Evolutionary conservation across 2,329 filamentous ascomycete species (phyloP).

Genomic region (Colletotrichum euphorbiae): DNA sequence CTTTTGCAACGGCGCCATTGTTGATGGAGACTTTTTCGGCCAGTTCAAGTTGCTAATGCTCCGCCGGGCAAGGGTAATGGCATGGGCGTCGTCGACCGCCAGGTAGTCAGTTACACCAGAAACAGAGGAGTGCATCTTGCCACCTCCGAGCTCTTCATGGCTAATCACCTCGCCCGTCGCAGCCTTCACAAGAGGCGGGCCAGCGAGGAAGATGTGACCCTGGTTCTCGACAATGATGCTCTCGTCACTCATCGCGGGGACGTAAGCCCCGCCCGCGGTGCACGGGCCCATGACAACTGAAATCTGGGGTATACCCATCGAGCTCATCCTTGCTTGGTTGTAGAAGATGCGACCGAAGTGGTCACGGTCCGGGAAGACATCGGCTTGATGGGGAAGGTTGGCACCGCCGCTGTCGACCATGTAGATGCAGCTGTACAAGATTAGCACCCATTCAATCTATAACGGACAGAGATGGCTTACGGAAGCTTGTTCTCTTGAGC

Average conservation of each 20-base stretch:
- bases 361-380: constrained; percentile 94
- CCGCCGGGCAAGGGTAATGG: constrained; percentile 84
- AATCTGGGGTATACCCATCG: constrained; percentile 89
- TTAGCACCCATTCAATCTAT: constrained; percentile 7
- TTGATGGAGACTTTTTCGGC: constrained; percentile 63
- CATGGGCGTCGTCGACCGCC: constrained; percentile 93
- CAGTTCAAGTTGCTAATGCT: constrained; percentile 93
- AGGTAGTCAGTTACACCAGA: constrained; percentile 96
- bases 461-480: constrained; percentile 55
- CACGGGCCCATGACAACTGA: constrained; percentile 97
- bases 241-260: constrained; percentile 97
- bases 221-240: constrained; percentile 95
- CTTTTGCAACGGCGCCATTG: constrained; percentile 51
- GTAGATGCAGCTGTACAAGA: constrained; percentile 78
- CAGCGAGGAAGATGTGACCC: constrained; percentile 97
- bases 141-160: constrained; percentile 91
- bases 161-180: constrained; percentile 93
- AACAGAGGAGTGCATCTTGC: constrained; percentile 87
- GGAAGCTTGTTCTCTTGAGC: constrained; percentile 85
- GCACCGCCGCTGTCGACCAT: constrained; percentile 96
- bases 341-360: constrained; percentile 99
- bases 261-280: constrained; percentile 94
- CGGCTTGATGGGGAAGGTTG: constrained; percentile 93
- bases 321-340: constrained; percentile 95
- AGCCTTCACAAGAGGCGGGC: constrained; percentile 93